phyloP scores from a whole-genome alignment of 2,329 filamentous ascomycete genomes.

The Chrysoporthe cubensis region DNA sequence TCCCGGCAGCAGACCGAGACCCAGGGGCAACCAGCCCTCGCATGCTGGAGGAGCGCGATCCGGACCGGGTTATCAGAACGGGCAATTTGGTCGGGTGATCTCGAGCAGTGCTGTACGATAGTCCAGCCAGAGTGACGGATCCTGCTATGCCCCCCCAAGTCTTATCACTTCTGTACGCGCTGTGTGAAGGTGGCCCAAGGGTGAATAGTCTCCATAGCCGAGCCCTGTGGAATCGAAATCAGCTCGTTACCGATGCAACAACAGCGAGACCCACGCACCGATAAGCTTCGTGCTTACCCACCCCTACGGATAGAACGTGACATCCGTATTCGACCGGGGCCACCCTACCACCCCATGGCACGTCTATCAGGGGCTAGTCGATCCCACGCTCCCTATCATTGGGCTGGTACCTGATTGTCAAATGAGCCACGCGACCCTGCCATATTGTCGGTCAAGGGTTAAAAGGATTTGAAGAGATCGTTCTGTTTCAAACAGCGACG shows the following conservation, averaged over 20 bases:
- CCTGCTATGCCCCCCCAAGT: too few relatives aligned
- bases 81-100: constrained; percentile 1
- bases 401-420: background rate
- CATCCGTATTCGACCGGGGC: background rate
- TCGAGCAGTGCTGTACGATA: too few relatives aligned
- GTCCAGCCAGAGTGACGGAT: too few relatives aligned
- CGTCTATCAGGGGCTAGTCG: constrained; percentile 4
- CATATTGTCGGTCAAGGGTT: background rate
- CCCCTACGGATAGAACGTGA: constrained; percentile 5
- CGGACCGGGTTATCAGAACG: background rate
- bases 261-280: background rate
- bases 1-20: background rate
- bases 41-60: background rate
- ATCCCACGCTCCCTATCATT: constrained; percentile 2
- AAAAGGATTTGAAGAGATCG: background rate
- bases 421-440: background rate
- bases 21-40: background rate
- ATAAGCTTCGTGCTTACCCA: background rate
- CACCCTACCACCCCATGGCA: constrained; percentile 1
- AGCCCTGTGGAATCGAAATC: background rate
- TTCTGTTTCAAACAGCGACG: background rate
- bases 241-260: constrained; percentile 1
- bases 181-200: too few relatives aligned
- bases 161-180: too few relatives aligned
- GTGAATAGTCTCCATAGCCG: too few relatives aligned